These are phyloP conservation scores for Hypoxylon sp. DNA, from an alignment of 2,329 filamentous ascomycete species.

Conservation along the genomic window DNA sequence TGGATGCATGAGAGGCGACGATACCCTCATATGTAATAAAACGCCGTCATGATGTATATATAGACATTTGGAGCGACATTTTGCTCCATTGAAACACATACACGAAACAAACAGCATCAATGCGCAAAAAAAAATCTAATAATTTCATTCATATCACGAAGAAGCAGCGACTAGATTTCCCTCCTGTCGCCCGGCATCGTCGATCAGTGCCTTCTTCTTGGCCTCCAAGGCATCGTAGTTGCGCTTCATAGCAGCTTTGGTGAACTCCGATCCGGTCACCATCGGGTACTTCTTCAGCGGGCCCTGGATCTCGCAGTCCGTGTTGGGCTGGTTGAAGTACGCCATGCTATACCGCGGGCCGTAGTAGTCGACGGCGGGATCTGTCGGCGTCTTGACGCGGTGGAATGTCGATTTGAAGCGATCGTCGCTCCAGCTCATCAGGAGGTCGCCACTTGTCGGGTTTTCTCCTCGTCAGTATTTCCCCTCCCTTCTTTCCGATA, in stretches of 20 bases:
- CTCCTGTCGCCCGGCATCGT: slow-evolving; percentile 16
- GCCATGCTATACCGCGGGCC: slow-evolving; percentile 74
- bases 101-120: background rate
- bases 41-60: background rate
- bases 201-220: slow-evolving; percentile 57
- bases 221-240: slow-evolving; percentile 67
- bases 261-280: slow-evolving; percentile 72
- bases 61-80: background rate
- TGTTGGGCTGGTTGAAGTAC: slow-evolving; percentile 74
- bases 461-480: background rate
- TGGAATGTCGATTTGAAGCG: slow-evolving; percentile 76
- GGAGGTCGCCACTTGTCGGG: slow-evolving; percentile 64
- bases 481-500: background rate
- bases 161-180: slow-evolving; percentile 17
- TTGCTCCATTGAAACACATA: background rate
- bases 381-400: slow-evolving; percentile 70
- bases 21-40: background rate
- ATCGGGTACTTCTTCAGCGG: slow-evolving; percentile 71
- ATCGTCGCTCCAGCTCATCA: slow-evolving; percentile 77
- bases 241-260: slow-evolving; percentile 65
- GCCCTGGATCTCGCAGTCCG: slow-evolving; percentile 69
- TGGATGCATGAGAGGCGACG: background rate
- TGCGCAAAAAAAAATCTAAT: background rate
- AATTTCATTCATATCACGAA: slow-evolving; percentile 20
- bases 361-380: slow-evolving; percentile 65